Evolutionary conservation across 768 basidiomycete genomes (phyloP).

Genomic region (Tephrocybe sp.): DNA sequence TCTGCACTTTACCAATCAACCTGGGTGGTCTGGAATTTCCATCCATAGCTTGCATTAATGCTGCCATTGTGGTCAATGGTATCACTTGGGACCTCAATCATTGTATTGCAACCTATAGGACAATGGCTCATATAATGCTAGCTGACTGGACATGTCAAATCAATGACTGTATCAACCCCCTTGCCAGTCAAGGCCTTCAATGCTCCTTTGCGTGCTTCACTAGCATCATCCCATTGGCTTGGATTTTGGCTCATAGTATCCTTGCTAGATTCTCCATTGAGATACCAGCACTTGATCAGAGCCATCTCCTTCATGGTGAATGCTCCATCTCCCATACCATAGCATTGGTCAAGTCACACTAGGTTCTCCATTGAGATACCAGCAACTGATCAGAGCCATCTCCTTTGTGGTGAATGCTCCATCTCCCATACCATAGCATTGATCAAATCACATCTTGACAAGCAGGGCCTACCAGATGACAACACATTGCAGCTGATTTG

Average conservation of each 20-base stretch:
- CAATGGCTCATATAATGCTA: slow-evolving; percentile 16
- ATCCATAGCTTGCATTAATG: slow-evolving; percentile 20
- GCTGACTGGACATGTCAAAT: slow-evolving; percentile 17
- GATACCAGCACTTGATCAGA: background rate
- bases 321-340: slow-evolving; percentile 13
- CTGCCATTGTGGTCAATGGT: slow-evolving; percentile 15
- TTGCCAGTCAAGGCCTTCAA: background rate
- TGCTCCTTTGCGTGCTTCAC: background rate
- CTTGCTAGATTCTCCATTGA: background rate
- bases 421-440: slow-evolving; percentile 10
- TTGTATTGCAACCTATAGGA: slow-evolving; percentile 16
- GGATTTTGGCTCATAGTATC: slow-evolving; percentile 13
- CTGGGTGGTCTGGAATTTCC: slow-evolving; percentile 22
- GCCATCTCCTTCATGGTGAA: slow-evolving; percentile 4
- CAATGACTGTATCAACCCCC: slow-evolving; percentile 8
- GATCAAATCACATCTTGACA: background rate
- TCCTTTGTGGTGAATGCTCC: slow-evolving; percentile 8
- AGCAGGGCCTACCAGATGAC: background rate
- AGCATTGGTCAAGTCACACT: too few species aligned
- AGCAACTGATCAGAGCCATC: slow-evolving; percentile 4
- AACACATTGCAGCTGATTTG: background rate
- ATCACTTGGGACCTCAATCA: slow-evolving; percentile 25
- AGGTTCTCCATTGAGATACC: background rate
- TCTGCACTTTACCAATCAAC: slow-evolving; percentile 13
- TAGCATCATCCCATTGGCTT: slow-evolving; percentile 10